Evolutionary conservation across 163 green algal species (phyloP).

Genomic region (Picocystis sp.): DNA sequence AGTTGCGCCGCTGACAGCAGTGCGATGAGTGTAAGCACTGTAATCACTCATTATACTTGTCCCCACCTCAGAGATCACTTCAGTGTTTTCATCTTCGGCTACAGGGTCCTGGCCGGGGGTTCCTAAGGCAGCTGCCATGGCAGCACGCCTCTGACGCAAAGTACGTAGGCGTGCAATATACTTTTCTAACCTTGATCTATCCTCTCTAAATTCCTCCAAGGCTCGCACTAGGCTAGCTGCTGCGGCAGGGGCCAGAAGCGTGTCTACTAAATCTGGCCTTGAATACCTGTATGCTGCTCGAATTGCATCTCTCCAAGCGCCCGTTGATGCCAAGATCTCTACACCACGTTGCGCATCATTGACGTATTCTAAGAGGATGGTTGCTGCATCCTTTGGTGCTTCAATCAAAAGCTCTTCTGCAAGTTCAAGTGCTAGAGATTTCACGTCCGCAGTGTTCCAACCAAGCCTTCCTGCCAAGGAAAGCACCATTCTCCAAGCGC

Average conservation of each 20-base stretch:
- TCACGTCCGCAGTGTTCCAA: no score
- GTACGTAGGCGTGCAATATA: slow-evolving; percentile 8
- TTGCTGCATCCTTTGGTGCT: no score
- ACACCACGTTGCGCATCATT: background rate
- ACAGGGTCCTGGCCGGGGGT: background rate
- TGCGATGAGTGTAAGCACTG: no score
- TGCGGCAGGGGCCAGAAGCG: slow-evolving; percentile 26
- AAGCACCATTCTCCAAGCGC: slow-evolving; percentile 4
- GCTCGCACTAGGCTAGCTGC: slow-evolving; percentile 18
- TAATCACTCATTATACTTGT: no score
- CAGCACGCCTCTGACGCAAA: background rate
- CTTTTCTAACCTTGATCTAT: slow-evolving; percentile 5
- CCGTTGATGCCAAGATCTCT: slow-evolving; percentile 5
- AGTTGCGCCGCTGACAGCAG: no score
- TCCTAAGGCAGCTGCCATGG: slow-evolving; percentile 1
- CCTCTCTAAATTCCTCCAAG: slow-evolving; percentile 3
- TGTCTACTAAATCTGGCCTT: slow-evolving; percentile 31
- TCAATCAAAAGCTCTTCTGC: no score
- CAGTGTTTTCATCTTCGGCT: no score
- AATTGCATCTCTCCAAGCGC: background rate
- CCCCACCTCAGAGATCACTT: no score
- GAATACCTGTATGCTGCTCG: slow-evolving; percentile 1
- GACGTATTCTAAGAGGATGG: no score
- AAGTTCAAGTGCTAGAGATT: no score
- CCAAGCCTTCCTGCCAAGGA: no score